Base-by-base conservation (phyloP, 78 protist species). In the Planoprotostelium fungivorum region DNA sequence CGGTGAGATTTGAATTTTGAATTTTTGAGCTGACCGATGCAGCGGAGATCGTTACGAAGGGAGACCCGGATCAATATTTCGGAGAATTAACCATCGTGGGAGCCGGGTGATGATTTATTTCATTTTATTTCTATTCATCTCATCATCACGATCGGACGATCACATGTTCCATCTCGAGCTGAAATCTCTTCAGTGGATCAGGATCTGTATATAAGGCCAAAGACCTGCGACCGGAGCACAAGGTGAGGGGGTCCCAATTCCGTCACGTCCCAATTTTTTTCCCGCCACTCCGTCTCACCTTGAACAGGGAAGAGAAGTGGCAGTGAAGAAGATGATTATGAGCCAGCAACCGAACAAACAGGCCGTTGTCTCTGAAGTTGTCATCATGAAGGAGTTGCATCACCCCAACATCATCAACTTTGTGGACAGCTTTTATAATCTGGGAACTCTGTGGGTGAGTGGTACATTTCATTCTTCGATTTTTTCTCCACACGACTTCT, bases 381-480 rank as follows among this genome's bases (percentile, higher is more conserved):
- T 84, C n/a, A 88, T 91, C 36, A 94, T 94, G 96, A 28, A 87
- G 34, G 88, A 89, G 63, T 34, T 83, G 88, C 39, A 94, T 86
- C 96, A 94, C 29, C 63, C 29, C 36, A 90, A 90, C 92, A 90
- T 93, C 31, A 91, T 93, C 90, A 93, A 93, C 91, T 93, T 85
- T 86, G 28, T 84, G 37, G 63, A 85, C 63, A 28, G 88, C 35
- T 90, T n/a, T 36, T 89, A 39, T 39, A 39, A 0, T 29, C 90
- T 38, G 16, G 86, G n/a, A 10, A 92, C 89, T 25, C 87, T 93
- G 34, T 93, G 95, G 95, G 95, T 92, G 87, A 38, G 92, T 85
- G 0, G 29, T 1, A 34, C 1, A 35, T 31, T 23, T 29, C 31
- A 16, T 83, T 29, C 29, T 83, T 29, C 29, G 29, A 83, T 83